Evolutionary conservation across 345 rosid species (phyloP).

Genomic region (Noccaea bulbosa): DNA sequence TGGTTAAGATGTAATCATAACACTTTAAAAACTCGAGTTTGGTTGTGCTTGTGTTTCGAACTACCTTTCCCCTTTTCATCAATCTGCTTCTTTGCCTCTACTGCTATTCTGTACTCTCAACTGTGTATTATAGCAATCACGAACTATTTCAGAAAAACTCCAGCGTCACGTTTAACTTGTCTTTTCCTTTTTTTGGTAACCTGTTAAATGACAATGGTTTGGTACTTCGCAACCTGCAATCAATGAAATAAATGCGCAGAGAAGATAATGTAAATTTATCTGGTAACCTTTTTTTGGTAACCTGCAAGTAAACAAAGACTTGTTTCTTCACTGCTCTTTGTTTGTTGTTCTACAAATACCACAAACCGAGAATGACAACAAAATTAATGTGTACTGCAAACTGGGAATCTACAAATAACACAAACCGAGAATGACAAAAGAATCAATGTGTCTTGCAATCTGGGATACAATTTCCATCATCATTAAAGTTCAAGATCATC

Average conservation of each 20-base stretch:
- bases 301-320: constrained; percentile 10
- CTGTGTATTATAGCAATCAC: constrained; percentile 2
- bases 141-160: not conserved
- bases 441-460: constrained; percentile 18
- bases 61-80: constrained; percentile 6
- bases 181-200: not conserved
- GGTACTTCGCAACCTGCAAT: not conserved
- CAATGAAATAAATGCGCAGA: constrained; percentile 3
- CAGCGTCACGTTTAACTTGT: not conserved
- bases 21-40: not conserved
- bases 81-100: constrained; percentile 10
- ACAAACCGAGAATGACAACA: constrained; percentile 15
- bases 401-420: not conserved
- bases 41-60: constrained; percentile 19
- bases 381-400: constrained; percentile 17
- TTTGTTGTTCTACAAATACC: constrained; percentile 13
- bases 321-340: constrained; percentile 1
- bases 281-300: too few species aligned
- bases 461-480: constrained; percentile 4
- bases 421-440: constrained; percentile 20
- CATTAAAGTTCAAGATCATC: constrained; percentile 33
- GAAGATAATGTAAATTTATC: constrained; percentile 2
- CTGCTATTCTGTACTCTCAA: constrained; percentile 1
- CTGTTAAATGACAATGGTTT: not conserved
- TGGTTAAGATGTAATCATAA: constrained; percentile 41